Evolutionary conservation across 371 early-diverging fungal genomes (phyloP).

Genomic region (Mortierella sp.): DNA sequence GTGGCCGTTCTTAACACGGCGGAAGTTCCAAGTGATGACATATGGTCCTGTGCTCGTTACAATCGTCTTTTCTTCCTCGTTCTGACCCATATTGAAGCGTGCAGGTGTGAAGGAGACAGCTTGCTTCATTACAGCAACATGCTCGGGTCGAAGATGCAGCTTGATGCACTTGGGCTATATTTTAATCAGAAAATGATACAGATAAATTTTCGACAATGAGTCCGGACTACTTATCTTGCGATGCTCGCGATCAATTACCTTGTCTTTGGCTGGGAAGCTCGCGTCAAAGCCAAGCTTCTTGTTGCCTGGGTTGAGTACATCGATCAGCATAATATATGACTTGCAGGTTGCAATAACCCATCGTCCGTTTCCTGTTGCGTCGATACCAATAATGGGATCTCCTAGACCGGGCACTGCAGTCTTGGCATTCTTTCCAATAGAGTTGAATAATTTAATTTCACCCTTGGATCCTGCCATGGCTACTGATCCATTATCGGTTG

Average conservation of each 20-base stretch:
- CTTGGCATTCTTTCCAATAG: slow-evolving; percentile 87
- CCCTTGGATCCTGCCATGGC: slow-evolving; percentile 92
- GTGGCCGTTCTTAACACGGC: slow-evolving; percentile 81
- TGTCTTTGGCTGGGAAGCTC: slow-evolving; percentile 70
- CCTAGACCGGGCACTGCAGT: slow-evolving; percentile 92
- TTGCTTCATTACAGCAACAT: slow-evolving; percentile 85
- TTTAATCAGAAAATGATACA: neutral
- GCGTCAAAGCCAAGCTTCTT: slow-evolving; percentile 73
- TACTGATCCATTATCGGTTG: slow-evolving; percentile 85
- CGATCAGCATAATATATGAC: slow-evolving; percentile 86
- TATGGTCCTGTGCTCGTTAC: slow-evolving; percentile 91
- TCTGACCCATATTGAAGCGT: slow-evolving; percentile 87
- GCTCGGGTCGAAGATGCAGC: slow-evolving; percentile 91
- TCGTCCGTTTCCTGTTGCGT: slow-evolving; percentile 90
- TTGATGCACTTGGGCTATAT: slow-evolving; percentile 79
- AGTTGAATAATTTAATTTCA: slow-evolving; percentile 90
- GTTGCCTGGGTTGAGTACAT: slow-evolving; percentile 66
- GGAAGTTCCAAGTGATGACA: slow-evolving; percentile 96
- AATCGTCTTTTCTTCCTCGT: slow-evolving; percentile 81
- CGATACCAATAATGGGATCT: slow-evolving; percentile 89
- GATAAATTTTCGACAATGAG: neutral
- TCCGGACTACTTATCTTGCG: neutral
- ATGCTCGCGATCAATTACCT: slow-evolving; percentile 43
- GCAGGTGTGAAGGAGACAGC: slow-evolving; percentile 91
- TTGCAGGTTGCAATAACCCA: slow-evolving; percentile 93